Evolutionary conservation across 2,329 filamentous ascomycete genomes (phyloP).

Genomic region (Pseudocercospora fuligena): DNA sequence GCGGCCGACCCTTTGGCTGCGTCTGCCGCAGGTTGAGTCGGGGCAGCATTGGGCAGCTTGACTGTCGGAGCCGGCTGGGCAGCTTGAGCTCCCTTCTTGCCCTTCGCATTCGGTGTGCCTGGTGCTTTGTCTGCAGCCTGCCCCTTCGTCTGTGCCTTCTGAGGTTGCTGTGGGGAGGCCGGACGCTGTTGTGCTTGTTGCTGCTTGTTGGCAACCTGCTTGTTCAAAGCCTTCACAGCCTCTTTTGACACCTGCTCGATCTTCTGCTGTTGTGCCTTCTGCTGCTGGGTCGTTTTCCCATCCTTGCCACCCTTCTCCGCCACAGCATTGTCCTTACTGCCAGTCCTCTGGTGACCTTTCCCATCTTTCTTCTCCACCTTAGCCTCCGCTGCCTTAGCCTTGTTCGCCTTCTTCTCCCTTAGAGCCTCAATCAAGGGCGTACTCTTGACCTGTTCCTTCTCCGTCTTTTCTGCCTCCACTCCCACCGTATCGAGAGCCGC

Average conservation of each 20-base stretch:
- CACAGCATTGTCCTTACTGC: conserved; percentile 40
- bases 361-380: conserved; percentile 43
- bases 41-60: conserved; percentile 33
- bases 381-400: conserved; percentile 35
- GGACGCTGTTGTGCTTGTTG: conserved; percentile 30
- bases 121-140: conserved; percentile 38
- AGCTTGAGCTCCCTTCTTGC: conserved; percentile 32
- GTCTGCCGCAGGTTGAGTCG: conserved; percentile 40
- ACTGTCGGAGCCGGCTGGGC: conserved; percentile 18
- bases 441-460: conserved; percentile 69
- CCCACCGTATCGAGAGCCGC: conserved; percentile 56
- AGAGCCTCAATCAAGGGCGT: conserved; percentile 91
- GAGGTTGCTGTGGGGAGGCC: conserved; percentile 26
- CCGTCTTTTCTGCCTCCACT: conserved; percentile 51
- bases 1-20: conserved; percentile 48
- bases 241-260: conserved; percentile 49
- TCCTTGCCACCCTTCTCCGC: conserved; percentile 40
- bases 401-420: conserved; percentile 63
- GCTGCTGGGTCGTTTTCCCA: conserved; percentile 35
- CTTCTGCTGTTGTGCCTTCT: conserved; percentile 37
- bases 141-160: conserved; percentile 41
- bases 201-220: conserved; percentile 42
- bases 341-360: conserved; percentile 39
- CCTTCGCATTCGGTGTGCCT: conserved; percentile 39
- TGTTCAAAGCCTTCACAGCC: conserved; percentile 63